phyloP scores from a whole-genome alignment of 2,329 filamentous ascomycete genomes.

The Anthostomella pinea region DNA sequence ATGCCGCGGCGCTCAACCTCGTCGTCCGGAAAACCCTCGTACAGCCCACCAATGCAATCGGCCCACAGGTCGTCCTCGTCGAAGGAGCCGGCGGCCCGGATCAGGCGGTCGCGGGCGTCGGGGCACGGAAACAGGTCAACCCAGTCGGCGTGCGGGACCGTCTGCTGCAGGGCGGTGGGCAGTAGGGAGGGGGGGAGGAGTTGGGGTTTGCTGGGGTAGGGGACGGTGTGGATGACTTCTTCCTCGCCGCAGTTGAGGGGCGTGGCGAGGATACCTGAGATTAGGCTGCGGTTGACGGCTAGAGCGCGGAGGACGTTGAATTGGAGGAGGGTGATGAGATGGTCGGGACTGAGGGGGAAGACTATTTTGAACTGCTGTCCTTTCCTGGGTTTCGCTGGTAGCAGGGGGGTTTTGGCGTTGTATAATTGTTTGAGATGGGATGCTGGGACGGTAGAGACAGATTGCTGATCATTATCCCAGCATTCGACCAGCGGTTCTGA shows the following conservation, averaged over 20 bases:
- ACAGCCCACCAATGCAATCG: constrained; percentile 41
- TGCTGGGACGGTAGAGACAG: constrained; percentile 29
- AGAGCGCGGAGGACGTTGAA: constrained; percentile 39
- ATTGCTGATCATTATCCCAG: constrained; percentile 34
- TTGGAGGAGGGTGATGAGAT: constrained; percentile 42
- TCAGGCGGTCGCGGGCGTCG: constrained; percentile 38
- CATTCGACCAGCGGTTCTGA: constrained; percentile 33
- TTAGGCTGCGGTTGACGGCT: constrained; percentile 34
- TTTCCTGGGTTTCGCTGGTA: constrained; percentile 24
- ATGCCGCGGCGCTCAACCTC: constrained; percentile 39
- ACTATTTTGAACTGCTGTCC: constrained; percentile 24
- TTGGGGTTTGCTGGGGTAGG: constrained; percentile 28
- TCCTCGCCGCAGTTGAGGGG: constrained; percentile 33
- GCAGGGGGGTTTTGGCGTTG: constrained; percentile 29
- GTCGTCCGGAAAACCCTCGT: constrained; percentile 41
- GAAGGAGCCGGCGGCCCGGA: constrained; percentile 34
- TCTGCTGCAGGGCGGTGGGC: constrained; percentile 40
- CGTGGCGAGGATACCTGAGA: constrained; percentile 32
- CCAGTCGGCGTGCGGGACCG: constrained; percentile 38
- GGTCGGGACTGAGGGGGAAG: constrained; percentile 39
- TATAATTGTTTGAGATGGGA: constrained; percentile 32
- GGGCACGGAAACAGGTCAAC: constrained; percentile 41
- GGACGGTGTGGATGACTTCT: constrained; percentile 27
- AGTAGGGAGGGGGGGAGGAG: constrained; percentile 32
- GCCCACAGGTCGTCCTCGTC: constrained; percentile 43